Evolutionary conservation across 1,284 basidiomycete species (phyloP), one percentile per base, ranked within the genome.

Genomic region (Melampsora medusae): DNA sequence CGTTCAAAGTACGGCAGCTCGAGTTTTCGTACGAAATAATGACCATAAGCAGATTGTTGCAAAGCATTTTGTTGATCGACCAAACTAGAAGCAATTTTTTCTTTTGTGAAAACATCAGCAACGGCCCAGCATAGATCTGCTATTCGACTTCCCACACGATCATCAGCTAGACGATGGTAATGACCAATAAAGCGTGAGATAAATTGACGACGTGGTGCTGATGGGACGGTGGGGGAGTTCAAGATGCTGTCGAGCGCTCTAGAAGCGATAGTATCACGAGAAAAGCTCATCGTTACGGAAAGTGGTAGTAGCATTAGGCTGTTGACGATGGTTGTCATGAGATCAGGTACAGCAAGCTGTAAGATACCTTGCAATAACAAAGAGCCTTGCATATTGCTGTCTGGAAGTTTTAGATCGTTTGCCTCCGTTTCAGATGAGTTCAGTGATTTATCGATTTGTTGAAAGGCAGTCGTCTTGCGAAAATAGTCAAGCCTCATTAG

Each of bases 101-200:
- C 92, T 85, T 91, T 93, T 79, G 96, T 86, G 84, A 91, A 97
- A 1, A 92, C 90, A 84, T 97, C 95, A 17, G 92, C 90, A 77
- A 88, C 88, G 0, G 87, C 88, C 92, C 92, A 97, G 79, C 90
- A 91, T 31, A 90, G 88, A 80, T 95, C 94, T 2, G 89, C 92
- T 0, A 97, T 89, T 68, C 92, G 87, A 79, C 91, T 92, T 65
- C 95, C 94, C 79, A 96, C 89, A 31, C 91, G 88, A 82, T 96
- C 92, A 81, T 93, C 89, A 2, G 91, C 91, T 28, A 97, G 87
- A 38, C 84, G 81, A 80, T 90, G 89, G 82, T 90, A 96, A 76
- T 89, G 86, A 2, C 90, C 91, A 60, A 93, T 87, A 79, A 95
- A 89, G 1, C 87, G 85, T 81, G 90, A 84, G 69, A 93, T 87